phyloP scores from a whole-genome alignment of 2,329 filamentous ascomycete species.

The Colletotrichum sp. region DNA sequence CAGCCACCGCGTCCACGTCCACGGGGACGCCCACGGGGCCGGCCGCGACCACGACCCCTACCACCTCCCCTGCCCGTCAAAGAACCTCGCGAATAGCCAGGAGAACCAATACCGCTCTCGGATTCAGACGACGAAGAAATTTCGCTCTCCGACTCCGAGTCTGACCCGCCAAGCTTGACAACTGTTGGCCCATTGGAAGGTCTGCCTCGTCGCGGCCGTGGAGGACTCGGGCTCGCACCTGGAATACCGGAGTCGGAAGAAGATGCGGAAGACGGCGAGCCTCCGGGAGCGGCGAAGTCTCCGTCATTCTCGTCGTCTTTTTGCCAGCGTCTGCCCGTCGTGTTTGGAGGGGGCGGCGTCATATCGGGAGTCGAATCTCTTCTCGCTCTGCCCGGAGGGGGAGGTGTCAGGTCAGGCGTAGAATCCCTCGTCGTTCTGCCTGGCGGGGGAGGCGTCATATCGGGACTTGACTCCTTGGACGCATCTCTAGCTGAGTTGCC shows the following conservation, averaged over 20 bases:
- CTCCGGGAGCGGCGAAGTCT: neutral
- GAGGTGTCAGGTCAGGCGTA: neutral
- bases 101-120: slow-evolving; percentile 7
- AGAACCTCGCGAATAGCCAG: neutral
- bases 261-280: neutral
- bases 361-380: neutral
- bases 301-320: neutral
- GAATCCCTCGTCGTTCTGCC: neutral
- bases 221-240: neutral
- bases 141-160: slow-evolving; percentile 18
- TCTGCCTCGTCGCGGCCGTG: slow-evolving; percentile 1
- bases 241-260: slow-evolving; percentile 14
- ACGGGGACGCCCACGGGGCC: neutral
- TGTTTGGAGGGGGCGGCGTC: neutral
- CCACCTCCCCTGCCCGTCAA: neutral
- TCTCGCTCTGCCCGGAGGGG: neutral
- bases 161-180: slow-evolving; percentile 14
- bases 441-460: neutral
- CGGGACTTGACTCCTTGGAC: neutral
- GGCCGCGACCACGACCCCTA: slow-evolving; percentile 8
- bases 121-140: slow-evolving; percentile 8
- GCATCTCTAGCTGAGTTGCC: neutral
- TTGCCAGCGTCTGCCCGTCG: neutral
- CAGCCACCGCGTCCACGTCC: slow-evolving; percentile 2
- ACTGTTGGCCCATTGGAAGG: slow-evolving; percentile 5